Conservation (phyloP, 352 stramenopile genomes). For the Blastocystis sp. region DNA sequence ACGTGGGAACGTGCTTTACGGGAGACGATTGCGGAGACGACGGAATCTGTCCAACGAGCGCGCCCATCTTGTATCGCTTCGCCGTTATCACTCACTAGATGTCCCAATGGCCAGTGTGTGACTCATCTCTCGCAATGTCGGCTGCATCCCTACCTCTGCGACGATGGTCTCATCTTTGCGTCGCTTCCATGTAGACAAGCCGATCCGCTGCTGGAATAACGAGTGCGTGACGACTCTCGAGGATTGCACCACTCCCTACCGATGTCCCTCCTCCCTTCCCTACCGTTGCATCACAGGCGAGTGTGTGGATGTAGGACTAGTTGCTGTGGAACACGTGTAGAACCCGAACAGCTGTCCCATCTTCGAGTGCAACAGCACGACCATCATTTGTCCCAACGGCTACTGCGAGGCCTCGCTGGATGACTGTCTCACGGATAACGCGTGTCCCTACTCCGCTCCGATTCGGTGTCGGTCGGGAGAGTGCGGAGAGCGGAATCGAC, state of each 20-base stretch:
- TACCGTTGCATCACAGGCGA: constrained; percentile 3
- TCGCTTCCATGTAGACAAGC: not conserved
- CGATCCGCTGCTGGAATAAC: constrained; percentile 50
- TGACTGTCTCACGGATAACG: not conserved
- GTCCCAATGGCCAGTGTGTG: constrained; percentile 37
- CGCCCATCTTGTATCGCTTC: not conserved
- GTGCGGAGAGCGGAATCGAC: not conserved
- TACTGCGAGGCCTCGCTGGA: not conserved
- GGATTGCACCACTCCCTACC: not conserved
- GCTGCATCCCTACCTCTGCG: not conserved
- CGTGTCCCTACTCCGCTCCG: not conserved
- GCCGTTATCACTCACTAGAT: not conserved
- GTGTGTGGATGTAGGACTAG: not conserved
- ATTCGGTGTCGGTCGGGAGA: not conserved
- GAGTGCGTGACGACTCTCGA: not conserved
- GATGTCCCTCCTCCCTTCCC: not conserved
- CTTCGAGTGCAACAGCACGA: not conserved
- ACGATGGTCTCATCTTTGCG: not conserved
- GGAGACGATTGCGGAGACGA: constrained; percentile 14
- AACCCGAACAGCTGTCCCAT: not conserved
- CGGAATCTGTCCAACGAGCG: not conserved
- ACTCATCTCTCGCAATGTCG: not conserved
- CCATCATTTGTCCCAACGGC: constrained; percentile 13
- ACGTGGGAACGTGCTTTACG: not conserved
- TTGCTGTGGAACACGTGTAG: not conserved